These are phyloP conservation scores for Xylariomycetidae sp. DNA, from an alignment of 2,329 filamentous ascomycete genomes.

Conservation along the genomic window DNA sequence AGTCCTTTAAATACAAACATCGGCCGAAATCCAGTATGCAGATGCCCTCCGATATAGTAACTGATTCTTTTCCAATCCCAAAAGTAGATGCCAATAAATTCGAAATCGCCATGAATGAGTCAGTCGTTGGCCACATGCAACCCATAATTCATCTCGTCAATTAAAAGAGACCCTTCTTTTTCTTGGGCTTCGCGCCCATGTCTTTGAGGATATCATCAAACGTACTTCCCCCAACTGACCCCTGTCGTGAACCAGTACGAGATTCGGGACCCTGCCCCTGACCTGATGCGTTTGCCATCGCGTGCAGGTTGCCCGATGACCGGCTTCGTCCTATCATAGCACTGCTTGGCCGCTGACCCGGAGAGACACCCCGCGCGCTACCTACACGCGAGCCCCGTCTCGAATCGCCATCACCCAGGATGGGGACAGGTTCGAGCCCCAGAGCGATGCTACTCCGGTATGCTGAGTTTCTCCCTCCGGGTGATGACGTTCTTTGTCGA, in stretches of 20 bases:
- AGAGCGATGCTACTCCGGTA: constrained; percentile 29
- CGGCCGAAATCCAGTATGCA: too few relatives aligned
- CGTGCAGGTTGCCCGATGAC: constrained; percentile 26
- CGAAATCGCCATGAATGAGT: too few relatives aligned
- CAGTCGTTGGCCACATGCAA: too few relatives aligned
- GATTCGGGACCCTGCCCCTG: constrained; percentile 4
- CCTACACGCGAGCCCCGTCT: constrained; percentile 19
- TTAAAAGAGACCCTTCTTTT: constrained; percentile 30
- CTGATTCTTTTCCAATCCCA: too few relatives aligned
- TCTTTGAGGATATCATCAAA: constrained; percentile 32
- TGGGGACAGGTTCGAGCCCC: constrained; percentile 26
- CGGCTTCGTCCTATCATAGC: constrained; percentile 24
- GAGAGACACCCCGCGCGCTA: constrained; percentile 20
- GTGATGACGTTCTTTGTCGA: constrained; percentile 20
- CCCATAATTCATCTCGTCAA: constrained; percentile 7
- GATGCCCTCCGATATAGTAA: too few relatives aligned
- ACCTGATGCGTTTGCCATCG: constrained; percentile 14
- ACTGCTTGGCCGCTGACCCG: constrained; percentile 19
- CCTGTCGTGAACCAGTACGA: constrained; percentile 19
- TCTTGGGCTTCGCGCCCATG: constrained; percentile 27
- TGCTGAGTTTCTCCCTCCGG: constrained; percentile 16
- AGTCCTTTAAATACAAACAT: too few relatives aligned
- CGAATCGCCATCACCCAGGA: constrained; percentile 15
- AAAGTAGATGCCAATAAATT: too few relatives aligned
- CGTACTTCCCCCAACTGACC: constrained; percentile 24